Evolutionary conservation across 2,329 filamentous ascomycete genomes (phyloP).

Genomic region (Pseudocercospora cruenta): DNA sequence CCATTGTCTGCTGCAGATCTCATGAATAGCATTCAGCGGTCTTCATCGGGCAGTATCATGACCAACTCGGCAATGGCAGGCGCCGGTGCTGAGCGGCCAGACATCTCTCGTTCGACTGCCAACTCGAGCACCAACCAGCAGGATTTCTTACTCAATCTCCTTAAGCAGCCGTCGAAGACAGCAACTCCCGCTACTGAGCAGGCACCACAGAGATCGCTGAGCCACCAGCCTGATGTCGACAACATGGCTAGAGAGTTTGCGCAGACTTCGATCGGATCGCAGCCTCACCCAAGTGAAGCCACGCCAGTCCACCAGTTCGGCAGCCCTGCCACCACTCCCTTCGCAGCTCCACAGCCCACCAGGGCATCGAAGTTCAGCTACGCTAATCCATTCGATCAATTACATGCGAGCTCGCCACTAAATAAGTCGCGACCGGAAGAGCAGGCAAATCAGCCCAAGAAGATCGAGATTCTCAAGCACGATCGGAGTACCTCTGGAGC

Average conservation of each 20-base stretch:
- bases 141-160: slow-evolving; percentile 80
- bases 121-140: slow-evolving; percentile 51
- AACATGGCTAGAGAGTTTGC: slow-evolving; percentile 48
- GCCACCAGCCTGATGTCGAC: slow-evolving; percentile 21
- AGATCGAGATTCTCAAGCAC: slow-evolving; percentile 53
- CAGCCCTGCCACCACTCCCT: slow-evolving; percentile 37
- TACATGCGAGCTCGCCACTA: slow-evolving; percentile 67
- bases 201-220: slow-evolving; percentile 25
- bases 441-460: slow-evolving; percentile 35
- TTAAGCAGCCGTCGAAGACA: slow-evolving; percentile 64
- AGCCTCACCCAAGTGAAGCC: slow-evolving; percentile 28
- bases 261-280: slow-evolving; percentile 46
- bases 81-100: slow-evolving; percentile 28
- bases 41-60: slow-evolving; percentile 42
- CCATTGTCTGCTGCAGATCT: slow-evolving; percentile 60
- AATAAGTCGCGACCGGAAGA: slow-evolving; percentile 54
- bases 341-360: slow-evolving; percentile 45
- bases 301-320: slow-evolving; percentile 37
- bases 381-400: slow-evolving; percentile 72
- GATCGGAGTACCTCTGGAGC: slow-evolving; percentile 44
- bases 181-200: slow-evolving; percentile 41
- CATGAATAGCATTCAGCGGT: slow-evolving; percentile 59
- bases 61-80: slow-evolving; percentile 38
- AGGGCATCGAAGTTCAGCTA: slow-evolving; percentile 64
- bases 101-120: slow-evolving; percentile 35